phyloP scores from a whole-genome alignment of 805 yeast species.

The Hemisphaericaspora nanyangensis region DNA sequence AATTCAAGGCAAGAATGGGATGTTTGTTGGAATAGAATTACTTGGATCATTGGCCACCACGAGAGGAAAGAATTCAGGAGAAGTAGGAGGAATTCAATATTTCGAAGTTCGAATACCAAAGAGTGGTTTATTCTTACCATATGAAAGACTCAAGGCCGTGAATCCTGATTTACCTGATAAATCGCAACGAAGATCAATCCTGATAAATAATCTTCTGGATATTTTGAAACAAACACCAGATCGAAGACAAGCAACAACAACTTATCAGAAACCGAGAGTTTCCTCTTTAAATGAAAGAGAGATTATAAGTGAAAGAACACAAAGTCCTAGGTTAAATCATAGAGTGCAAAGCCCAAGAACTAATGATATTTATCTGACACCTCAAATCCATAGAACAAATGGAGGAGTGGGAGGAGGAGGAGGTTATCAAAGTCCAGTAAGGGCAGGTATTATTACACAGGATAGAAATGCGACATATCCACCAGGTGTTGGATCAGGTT shows the following conservation, averaged over 20 bases:
- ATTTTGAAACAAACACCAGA: neutral
- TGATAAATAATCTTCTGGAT: neutral
- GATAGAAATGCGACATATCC: neutral
- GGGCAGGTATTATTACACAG: neutral
- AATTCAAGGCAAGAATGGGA: slow-evolving; percentile 67
- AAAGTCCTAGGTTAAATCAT: neutral
- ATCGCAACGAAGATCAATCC: neutral
- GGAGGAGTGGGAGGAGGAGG: too few species aligned
- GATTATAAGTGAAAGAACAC: neutral
- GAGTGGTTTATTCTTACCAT: slow-evolving; percentile 74
- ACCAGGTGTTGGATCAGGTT: neutral
- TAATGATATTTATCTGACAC: neutral
- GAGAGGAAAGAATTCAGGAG: slow-evolving; percentile 85
- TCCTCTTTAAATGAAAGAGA: neutral
- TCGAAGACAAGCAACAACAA: neutral
- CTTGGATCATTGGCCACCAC: slow-evolving; percentile 53
- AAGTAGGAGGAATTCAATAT: slow-evolving; percentile 65
- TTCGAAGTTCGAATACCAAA: slow-evolving; percentile 61
- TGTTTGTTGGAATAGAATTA: slow-evolving; percentile 85
- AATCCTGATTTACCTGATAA: slow-evolving; percentile 25
- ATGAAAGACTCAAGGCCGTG: slow-evolving; percentile 37
- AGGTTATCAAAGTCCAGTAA: neutral
- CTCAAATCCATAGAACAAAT: neutral
- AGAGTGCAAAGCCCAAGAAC: neutral
- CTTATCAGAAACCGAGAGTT: neutral